phyloP scores from a whole-genome alignment of 2,329 filamentous ascomycete genomes.

The Aspergillus neotritici region DNA sequence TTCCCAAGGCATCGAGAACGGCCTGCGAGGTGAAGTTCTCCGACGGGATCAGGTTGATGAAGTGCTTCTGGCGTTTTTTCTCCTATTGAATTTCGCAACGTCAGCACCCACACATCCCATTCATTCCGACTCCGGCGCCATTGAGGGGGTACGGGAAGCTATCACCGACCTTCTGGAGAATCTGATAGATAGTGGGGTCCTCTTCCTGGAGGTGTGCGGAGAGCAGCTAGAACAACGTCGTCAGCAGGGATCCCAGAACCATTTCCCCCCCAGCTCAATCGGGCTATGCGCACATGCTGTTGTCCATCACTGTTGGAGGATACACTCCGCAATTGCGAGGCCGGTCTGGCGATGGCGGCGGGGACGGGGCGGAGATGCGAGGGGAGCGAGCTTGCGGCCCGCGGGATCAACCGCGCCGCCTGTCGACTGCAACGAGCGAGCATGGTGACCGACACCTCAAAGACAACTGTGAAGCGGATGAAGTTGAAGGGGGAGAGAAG shows the following conservation, averaged over 20 bases:
- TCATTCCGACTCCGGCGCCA: background rate
- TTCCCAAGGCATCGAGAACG: slow-evolving; percentile 83
- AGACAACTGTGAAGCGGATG: slow-evolving; percentile 2
- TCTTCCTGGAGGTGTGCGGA: slow-evolving; percentile 72
- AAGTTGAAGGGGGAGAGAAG: slow-evolving; percentile 17
- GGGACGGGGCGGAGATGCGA: slow-evolving; percentile 18
- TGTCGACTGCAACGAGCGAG: slow-evolving; percentile 34
- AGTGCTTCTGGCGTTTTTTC: slow-evolving; percentile 93
- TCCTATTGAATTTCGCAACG: slow-evolving; percentile 53
- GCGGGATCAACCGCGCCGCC: slow-evolving; percentile 28
- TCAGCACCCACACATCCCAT: slow-evolving; percentile 13
- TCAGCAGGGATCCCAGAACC: slow-evolving; percentile 6
- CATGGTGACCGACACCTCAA: slow-evolving; percentile 11
- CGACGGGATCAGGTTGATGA: slow-evolving; percentile 93
- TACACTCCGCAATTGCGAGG: slow-evolving; percentile 33
- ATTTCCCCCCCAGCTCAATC: slow-evolving; percentile 1
- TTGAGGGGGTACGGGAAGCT: background rate
- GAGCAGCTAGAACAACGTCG: slow-evolving; percentile 57
- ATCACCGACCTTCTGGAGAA: slow-evolving; percentile 73
- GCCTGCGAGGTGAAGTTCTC: slow-evolving; percentile 95
- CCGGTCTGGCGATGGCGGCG: slow-evolving; percentile 17
- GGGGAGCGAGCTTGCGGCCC: slow-evolving; percentile 25
- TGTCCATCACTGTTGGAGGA: slow-evolving; percentile 38
- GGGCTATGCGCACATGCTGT: slow-evolving; percentile 31
- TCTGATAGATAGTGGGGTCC: slow-evolving; percentile 80